Evolutionary conservation across 2,329 filamentous ascomycete genomes (phyloP).

Genomic region (Verticillium dahliae): DNA sequence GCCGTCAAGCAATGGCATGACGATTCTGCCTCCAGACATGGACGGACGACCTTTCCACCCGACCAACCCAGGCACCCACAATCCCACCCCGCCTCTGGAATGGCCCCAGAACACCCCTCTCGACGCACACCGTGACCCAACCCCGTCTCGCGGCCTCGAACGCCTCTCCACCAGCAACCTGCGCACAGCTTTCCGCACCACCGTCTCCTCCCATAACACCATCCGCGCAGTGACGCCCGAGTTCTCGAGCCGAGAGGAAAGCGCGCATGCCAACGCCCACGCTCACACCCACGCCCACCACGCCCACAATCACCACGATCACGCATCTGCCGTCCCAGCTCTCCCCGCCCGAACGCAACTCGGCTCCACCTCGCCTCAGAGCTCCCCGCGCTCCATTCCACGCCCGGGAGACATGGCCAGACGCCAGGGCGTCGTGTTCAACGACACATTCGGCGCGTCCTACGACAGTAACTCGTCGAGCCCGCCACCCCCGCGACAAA

Average conservation of each 20-base stretch:
- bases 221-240: constrained; percentile 66
- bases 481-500: constrained; percentile 26
- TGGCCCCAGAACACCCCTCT: constrained; percentile 22
- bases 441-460: constrained; percentile 46
- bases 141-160: constrained; percentile 19
- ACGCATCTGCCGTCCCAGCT: constrained; percentile 3
- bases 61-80: constrained; percentile 19
- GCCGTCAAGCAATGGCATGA: constrained; percentile 37
- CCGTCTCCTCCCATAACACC: constrained; percentile 28
- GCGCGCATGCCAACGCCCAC: neutral
- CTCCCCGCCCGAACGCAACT: constrained; percentile 21
- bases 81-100: constrained; percentile 25
- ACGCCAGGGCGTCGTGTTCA: constrained; percentile 55
- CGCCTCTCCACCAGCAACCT: constrained; percentile 26
- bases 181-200: constrained; percentile 25
- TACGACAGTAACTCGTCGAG: constrained; percentile 36
- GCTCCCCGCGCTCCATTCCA: constrained; percentile 40
- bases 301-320: constrained; percentile 5
- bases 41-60: constrained; percentile 32
- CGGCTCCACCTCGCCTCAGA: constrained; percentile 32
- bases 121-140: constrained; percentile 16
- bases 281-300: constrained; percentile 4
- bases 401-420: constrained; percentile 31
- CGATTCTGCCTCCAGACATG: constrained; percentile 37
- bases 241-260: constrained; percentile 23